Percentiles rank a stretch among this genome's conserved stretches.
Evolutionary conservation across 495 filamentous ascomycete genomes (phyloP).

Genomic region (Penicillium waksmanii): DNA sequence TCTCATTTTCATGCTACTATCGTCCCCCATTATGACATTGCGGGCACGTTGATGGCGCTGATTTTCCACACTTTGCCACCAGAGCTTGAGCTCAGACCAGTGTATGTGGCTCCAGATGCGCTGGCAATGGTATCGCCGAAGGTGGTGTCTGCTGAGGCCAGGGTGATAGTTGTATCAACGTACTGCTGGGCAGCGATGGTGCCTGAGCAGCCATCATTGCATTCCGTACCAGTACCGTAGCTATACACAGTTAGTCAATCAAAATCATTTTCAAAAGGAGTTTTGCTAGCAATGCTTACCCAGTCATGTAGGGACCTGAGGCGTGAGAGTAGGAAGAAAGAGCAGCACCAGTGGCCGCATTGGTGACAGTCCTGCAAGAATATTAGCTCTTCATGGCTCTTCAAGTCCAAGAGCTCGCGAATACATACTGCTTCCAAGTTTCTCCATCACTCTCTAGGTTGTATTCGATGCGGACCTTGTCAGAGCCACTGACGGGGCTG

Average conservation of each 20-base stretch:
- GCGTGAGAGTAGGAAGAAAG: constrained; percentile 34
- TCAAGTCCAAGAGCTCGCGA: neutral
- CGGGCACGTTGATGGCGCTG: constrained; percentile 34
- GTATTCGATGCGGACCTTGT: constrained; percentile 42
- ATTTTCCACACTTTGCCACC: constrained; percentile 43
- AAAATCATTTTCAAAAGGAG: neutral
- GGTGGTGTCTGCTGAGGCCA: constrained; percentile 34
- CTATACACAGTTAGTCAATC: constrained; percentile 17
- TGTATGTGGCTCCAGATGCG: constrained; percentile 31
- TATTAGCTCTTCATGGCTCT: neutral
- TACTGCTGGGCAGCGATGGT: constrained; percentile 40
- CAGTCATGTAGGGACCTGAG: constrained; percentile 42
- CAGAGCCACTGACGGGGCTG: constrained; percentile 31
- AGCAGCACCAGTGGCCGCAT: constrained; percentile 34
- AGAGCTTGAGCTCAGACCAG: constrained; percentile 33
- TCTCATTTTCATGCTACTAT: neutral
- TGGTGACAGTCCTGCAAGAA: constrained; percentile 32
- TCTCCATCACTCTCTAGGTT: constrained; percentile 33
- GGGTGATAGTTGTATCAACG: constrained; percentile 39
- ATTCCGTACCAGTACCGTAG: constrained; percentile 45
- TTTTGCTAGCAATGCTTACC: constrained; percentile 23
- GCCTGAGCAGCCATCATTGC: constrained; percentile 37
- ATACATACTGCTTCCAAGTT: constrained; percentile 39
- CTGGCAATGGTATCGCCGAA: constrained; percentile 41
- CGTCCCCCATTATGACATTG: constrained; percentile 24